These are phyloP conservation scores for Barnettozyma siamensis DNA, from an alignment of 805 yeast genomes.

Conservation along the genomic window DNA sequence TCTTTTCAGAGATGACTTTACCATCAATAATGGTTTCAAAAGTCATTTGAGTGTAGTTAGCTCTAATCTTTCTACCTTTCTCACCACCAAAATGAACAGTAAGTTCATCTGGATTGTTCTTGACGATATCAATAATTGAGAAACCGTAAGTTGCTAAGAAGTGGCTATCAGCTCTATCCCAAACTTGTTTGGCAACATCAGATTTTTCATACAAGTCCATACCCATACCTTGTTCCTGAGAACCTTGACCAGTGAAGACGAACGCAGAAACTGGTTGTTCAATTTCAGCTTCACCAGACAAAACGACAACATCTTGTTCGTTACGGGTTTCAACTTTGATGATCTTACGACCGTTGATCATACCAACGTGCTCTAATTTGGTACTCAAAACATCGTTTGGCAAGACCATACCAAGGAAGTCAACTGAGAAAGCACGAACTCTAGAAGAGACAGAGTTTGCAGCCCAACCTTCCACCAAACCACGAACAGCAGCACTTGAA, in stretches of 20 bases:
- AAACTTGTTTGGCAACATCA: conserved; percentile 87
- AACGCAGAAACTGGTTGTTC: conserved; percentile 97
- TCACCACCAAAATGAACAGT: conserved; percentile 98
- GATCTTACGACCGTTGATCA: conserved; percentile 98
- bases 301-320: conserved; percentile 74
- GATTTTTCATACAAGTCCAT: conserved; percentile 94
- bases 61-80: conserved; percentile 90
- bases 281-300: conserved; percentile 95
- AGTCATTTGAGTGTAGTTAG: conserved; percentile 94
- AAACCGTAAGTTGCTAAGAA: conserved; percentile 93
- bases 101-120: conserved; percentile 90
- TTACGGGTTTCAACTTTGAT: conserved; percentile 87
- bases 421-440: conserved; percentile 89
- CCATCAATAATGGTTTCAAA: conserved; percentile 93
- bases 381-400: conserved; percentile 91
- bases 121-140: conserved; percentile 93
- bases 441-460: conserved; percentile 95
- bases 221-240: conserved; percentile 99
- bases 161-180: conserved; percentile 97
- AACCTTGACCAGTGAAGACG: conserved; percentile 99
- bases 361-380: conserved; percentile 90
- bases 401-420: conserved; percentile 93
- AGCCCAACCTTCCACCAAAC: conserved; percentile 96
- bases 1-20: conserved; percentile 80
- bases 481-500: conserved; percentile 92